Base-by-base conservation (phyloP, 2,329 filamentous ascomycete species). In the Ceratocystiopsis brevicomis region DNA sequence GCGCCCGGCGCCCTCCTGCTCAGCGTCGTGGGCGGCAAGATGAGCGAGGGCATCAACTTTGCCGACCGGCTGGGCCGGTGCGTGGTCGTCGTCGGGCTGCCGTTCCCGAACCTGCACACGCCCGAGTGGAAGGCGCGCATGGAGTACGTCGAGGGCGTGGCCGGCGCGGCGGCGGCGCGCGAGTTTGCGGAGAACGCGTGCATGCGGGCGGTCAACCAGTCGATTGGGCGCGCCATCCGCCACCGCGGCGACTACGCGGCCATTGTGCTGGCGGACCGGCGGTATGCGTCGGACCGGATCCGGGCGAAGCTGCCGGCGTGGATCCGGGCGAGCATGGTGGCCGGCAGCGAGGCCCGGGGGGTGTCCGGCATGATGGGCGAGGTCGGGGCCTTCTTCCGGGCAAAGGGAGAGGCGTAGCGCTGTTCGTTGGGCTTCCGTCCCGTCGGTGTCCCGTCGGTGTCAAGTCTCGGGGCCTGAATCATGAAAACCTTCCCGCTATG, bases 21-120 rank as follows among this genome's bases (percentile, higher is more conserved):
- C 21, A 87, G 85, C 43, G 87, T 98, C 3, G 80, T 98, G 3
- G 88, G 88, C 44, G 90, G 90, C 14, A 93, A 88, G 51, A 79
- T 98, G 62, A 93, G 84, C 45, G 90, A 98, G 61, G 90, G 90
- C 50, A 98, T 98, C 63, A 98, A 98, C 61, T 98, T 98, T 63
- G 88, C 84, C 0, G 87, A 98, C 61, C 69, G 71, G 3, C 74
- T 98, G 0, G 90, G 90, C 1, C 78, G 90, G 21, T 88, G 83
- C 43, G 86, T 98, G 10, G 66, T 93, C 14, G 81, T 96, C n/a
- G 74, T 96, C 14, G 90, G 90, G 0, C 64, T 98, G 4, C 90
- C 90, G 0, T 98, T 92, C 52, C 86, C 90, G 0, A 98, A 96
- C 52, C 77, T 86, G 43, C 75, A 82, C 51, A 85, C 81, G 11